Base-by-base conservation (phyloP, 2,329 filamentous ascomycete species). In the Hypoxylon sp. region DNA sequence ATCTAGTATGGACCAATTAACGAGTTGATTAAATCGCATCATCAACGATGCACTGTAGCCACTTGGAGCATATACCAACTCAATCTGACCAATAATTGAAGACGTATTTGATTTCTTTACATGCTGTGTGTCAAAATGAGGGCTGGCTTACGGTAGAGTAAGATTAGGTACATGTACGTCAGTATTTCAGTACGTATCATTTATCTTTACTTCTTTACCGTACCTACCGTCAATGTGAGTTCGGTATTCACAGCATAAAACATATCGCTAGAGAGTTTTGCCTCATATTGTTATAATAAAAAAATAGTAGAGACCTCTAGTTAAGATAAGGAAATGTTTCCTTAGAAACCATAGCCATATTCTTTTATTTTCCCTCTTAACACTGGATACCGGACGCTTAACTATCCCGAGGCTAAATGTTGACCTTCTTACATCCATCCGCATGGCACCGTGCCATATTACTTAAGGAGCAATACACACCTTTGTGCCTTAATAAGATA, bases 101-200 rank as follows among this genome's bases (percentile, higher is more conserved):
- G 60, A 54, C 31, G 61, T 60, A 68, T 61, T 66, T 55, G 42
- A 60, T 51, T 57, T 59, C 37, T 14, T 48, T 48, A 26, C 29
- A 26, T 50, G 50, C n/a, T 13, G 44, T 47, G 17, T 33, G 26
- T 59, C 42, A 22, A 42, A 54, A 19, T 26, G 51, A 54, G 51
- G 51, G 33, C 14, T 10, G 48, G 2, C 3, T 52, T 22, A 22
- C 3, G n/a, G n/a, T 35, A 29, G 29, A 37, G 31, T 37, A 52
- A 14, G 50, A 13, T n/a, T 48, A 14, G 19, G 19, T 22, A 22
- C 19, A 22, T 22, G 19, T 22, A 22, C 19, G 19, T 22, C 19
- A 22, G 19, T 22, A 22, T 22, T 22, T 22, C 8, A 46, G 1
- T 19, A 46, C 17, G 42, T 22, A 17, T 11, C 19, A 24, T 3